Base-by-base conservation (phyloP, 2,329 filamentous ascomycete genomes). In the Ascochyta pisi region DNA sequence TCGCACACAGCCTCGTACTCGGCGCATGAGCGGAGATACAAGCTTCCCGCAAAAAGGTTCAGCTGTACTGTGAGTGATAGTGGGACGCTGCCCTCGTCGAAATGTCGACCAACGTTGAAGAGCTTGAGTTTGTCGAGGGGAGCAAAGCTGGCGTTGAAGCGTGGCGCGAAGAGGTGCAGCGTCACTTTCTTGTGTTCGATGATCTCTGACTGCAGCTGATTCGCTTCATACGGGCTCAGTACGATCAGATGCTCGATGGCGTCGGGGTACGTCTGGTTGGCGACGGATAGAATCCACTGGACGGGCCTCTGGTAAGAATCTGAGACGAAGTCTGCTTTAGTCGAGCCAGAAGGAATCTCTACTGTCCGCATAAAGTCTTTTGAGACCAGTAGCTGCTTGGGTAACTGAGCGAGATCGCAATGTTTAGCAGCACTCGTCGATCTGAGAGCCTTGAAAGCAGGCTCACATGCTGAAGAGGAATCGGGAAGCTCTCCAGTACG, bases 31-130 rank as follows among this genome's bases (percentile, higher is more conserved):
- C 67, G 70, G 9, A 91, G 76, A 61, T 91, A 91, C 0, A 91
- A 77, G 50, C 89, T 86, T 0, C 89, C 89, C 0, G 89, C 78
- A 50, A 92, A 91, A 0, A 91, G 73, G 39, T 89, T 88, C 0
- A 91, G 78, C 52, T 84, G 78, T 0, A 78, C 72, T 0, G 75
- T 68, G 0, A 83, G 64, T 0, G 51, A 66, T 9, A 63, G 68
- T 12, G 61, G 65, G 4, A 69, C 51, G 7, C 26, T 31, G 2
- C 6, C 12, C 1, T 55, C 24, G 0, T 42, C 57, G 19, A 63
- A 58, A 0, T 1, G 6, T 2, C 58, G 54, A 0, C 68, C 77
- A 1, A 80, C 51, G 1, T 70, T 76, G 62, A 78, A 83, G 1
- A 86, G 73, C 1, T 71, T 54, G 0, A 88, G 71, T 0, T 66